phyloP scores from a whole-genome alignment of 306 rosid genomes.

The Citrullus amarus region DNA sequence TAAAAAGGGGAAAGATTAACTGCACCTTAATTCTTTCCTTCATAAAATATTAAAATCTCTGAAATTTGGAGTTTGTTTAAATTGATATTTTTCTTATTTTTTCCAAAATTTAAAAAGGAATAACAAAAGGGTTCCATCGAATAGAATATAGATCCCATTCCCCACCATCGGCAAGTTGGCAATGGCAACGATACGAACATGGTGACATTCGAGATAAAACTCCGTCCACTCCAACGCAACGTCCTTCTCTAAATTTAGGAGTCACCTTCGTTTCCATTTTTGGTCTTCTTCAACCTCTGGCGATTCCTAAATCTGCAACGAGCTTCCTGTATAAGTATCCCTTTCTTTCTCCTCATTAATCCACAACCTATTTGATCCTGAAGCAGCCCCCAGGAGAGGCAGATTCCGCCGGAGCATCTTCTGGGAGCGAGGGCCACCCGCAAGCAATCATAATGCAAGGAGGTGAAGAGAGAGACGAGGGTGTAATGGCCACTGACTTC shows the following conservation, averaged over 20 bases:
- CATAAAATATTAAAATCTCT: too few species aligned
- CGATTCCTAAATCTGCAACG: background rate
- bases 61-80: too few species aligned
- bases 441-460: constrained; percentile 11
- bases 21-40: too few species aligned
- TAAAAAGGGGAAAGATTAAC: too few species aligned
- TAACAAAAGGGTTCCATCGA: too few species aligned
- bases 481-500: constrained; percentile 59
- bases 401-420: background rate
- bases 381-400: background rate
- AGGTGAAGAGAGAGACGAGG: constrained; percentile 23
- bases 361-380: background rate
- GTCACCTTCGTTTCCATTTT: background rate
- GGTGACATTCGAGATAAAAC: background rate
- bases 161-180: background rate
- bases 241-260: background rate
- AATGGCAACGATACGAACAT: background rate
- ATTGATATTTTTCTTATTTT: too few species aligned
- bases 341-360: background rate
- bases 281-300: background rate
- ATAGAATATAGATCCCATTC: background rate
- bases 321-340: background rate
- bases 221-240: background rate
- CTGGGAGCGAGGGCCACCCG: background rate
- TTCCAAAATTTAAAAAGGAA: too few species aligned